phyloP scores from a whole-genome alignment of 73 alveolate species.

The Diophrys appendiculata region DNA sequence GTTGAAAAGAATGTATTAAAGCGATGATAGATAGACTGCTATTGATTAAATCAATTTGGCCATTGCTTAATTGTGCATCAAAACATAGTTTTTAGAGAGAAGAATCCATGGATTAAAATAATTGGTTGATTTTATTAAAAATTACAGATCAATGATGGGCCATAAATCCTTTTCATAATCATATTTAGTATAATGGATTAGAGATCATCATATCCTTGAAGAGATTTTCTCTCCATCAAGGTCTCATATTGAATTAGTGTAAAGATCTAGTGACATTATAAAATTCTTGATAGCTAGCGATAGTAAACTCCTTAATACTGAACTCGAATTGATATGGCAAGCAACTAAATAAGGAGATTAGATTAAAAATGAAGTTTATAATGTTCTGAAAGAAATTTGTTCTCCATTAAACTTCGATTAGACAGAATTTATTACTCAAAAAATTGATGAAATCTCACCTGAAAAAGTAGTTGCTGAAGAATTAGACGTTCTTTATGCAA shows the following conservation, averaged over 20 bases:
- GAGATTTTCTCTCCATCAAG: constrained; percentile 66
- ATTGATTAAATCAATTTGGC: constrained; percentile 64
- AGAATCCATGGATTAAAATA: constrained; percentile 81
- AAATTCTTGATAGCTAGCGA: constrained; percentile 65
- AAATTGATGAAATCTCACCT: constrained; percentile 49
- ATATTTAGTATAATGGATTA: constrained; percentile 55
- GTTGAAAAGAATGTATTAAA: constrained; percentile 56
- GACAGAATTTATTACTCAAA: constrained; percentile 35
- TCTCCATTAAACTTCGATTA: constrained; percentile 49
- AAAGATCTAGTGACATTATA: constrained; percentile 75
- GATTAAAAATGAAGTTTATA: constrained; percentile 74
- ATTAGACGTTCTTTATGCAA: constrained; percentile 57
- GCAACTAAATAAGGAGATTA: constrained; percentile 69
- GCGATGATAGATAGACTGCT: constrained; percentile 50
- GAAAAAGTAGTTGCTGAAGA: constrained; percentile 62
- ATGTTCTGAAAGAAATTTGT: constrained; percentile 59
- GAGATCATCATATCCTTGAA: constrained; percentile 61
- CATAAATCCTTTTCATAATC: constrained; percentile 12
- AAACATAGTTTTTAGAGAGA: constrained; percentile 76
- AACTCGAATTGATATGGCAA: constrained; percentile 75
- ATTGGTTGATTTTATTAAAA: constrained; percentile 52
- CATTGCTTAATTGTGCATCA: constrained; percentile 64
- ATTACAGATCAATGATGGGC: constrained; percentile 23
- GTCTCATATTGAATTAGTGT: constrained; percentile 68
- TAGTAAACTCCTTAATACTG: constrained; percentile 44